A percentile compares a stretch with the other conserved stretches of the same genome.
Evolutionary conservation across 305 asterid species (phyloP).

Genomic region (Solanum hybrid): DNA sequence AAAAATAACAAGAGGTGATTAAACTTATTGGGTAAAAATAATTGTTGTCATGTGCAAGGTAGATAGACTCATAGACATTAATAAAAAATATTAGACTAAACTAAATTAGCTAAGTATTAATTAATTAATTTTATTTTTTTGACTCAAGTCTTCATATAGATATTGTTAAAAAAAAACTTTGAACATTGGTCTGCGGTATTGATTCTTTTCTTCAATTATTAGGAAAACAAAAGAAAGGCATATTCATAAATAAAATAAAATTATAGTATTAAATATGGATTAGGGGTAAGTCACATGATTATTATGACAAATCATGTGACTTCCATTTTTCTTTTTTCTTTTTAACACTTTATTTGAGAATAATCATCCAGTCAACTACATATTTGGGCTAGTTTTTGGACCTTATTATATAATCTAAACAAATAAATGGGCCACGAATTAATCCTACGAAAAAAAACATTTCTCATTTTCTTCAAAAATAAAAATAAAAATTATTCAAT

Average conservation of each 20-base stretch:
- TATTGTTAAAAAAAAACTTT: neutral
- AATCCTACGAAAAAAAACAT: neutral
- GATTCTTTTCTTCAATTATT: conserved; percentile 5
- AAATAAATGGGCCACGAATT: neutral
- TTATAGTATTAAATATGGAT: neutral
- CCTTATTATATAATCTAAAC: neutral
- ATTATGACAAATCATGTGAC: neutral
- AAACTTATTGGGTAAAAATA: neutral
- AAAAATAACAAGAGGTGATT: neutral
- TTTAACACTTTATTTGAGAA: neutral
- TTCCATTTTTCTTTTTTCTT: neutral
- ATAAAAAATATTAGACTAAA: neutral
- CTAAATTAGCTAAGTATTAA: neutral
- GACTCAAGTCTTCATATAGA: neutral
- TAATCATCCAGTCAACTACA: neutral
- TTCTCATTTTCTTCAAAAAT: neutral
- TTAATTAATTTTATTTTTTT: neutral
- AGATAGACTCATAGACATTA: neutral
- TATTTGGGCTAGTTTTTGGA: neutral
- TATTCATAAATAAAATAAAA: neutral
- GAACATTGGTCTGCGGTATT: neutral
- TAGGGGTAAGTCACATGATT: neutral
- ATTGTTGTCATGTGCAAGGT: neutral
- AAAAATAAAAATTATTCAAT: no score
- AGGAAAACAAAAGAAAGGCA: neutral